A percentile compares a stretch with the other conserved stretches of the same genome.
Conservation (phyloP, 176 grass and related monocot species). For the Musa beccarii region DNA sequence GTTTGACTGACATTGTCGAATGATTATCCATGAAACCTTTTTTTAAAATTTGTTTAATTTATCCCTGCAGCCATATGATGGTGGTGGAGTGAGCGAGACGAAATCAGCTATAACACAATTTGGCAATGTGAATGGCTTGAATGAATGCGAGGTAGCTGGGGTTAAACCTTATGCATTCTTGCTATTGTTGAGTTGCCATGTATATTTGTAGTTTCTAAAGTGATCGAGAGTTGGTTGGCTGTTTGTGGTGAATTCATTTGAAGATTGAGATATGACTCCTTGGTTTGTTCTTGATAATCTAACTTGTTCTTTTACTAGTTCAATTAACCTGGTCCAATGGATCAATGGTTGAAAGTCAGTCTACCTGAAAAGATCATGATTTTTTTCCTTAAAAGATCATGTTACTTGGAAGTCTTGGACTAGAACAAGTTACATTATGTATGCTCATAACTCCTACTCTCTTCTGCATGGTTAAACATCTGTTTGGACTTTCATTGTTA, state of each 20-base stretch:
- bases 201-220: not conserved
- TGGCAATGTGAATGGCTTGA: not conserved
- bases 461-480: not conserved
- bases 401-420: not conserved
- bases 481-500: not conserved
- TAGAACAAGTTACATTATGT: not conserved
- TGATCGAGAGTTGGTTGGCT: not conserved
- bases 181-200: not conserved
- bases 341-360: too few relatives aligned
- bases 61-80: slow-evolving; percentile 12
- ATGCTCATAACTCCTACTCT: not conserved
- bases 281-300: too few relatives aligned
- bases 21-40: not conserved
- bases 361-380: too few relatives aligned
- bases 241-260: not conserved
- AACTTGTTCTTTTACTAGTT: too few relatives aligned
- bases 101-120: not conserved
- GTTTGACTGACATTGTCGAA: not conserved
- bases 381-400: not conserved
- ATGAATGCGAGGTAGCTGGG: not conserved
- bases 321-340: too few relatives aligned
- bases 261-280: too few relatives aligned
- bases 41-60: not conserved
- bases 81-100: not conserved
- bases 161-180: not conserved